These are phyloP conservation scores for Brassica napus DNA, from an alignment of 345 rosid genomes.

Conservation along the genomic window Da-Ae NC_063443.1:1284501-1285000, in stretches of 20 bases:
- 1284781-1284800: constrained; percentile 22
- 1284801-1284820: constrained; percentile 40
- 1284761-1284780: constrained; percentile 13
- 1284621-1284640: neutral
- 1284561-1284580: neutral
- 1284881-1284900: constrained; percentile 36
- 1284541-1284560: neutral
- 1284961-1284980: constrained; percentile 11
- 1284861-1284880: constrained; percentile 46
- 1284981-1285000: neutral
- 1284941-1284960: constrained; percentile 22
- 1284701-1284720: constrained; percentile 1
- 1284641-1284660: neutral
- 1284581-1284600: neutral
- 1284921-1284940: constrained; percentile 2
- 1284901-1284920: constrained; percentile 23
- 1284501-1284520: neutral
- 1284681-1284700: neutral
- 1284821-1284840: constrained; percentile 7
- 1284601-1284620: neutral
- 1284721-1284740: neutral
- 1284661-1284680: neutral
- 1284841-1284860: constrained; percentile 11
- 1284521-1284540: neutral
- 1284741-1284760: neutral